These are phyloP conservation scores for Colletotrichum melonis DNA, from an alignment of 2,329 filamentous ascomycete species.

Conservation along the genomic window DNA sequence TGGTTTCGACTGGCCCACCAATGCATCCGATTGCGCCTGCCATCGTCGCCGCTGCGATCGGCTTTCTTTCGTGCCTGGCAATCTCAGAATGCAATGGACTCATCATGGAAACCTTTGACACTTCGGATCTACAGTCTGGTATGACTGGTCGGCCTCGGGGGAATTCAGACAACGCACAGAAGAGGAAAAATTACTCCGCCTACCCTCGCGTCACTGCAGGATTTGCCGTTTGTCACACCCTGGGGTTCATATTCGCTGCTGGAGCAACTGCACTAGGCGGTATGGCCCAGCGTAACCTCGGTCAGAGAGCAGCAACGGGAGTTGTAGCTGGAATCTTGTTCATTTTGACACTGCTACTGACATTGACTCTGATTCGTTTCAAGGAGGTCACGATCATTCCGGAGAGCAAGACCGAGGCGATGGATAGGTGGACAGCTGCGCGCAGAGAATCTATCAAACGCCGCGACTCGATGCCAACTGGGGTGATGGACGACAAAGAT, in stretches of 20 bases:
- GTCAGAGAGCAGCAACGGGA: constrained; percentile 75
- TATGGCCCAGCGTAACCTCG: constrained; percentile 72
- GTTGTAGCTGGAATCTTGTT: constrained; percentile 76
- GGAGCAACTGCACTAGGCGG: constrained; percentile 76
- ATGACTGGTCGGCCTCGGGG: constrained; percentile 69
- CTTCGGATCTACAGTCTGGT: constrained; percentile 80
- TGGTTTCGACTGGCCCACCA: constrained; percentile 72
- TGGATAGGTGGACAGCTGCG: constrained; percentile 62
- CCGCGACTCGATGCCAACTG: constrained; percentile 52
- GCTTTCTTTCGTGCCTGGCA: constrained; percentile 78
- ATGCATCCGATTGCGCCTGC: constrained; percentile 73
- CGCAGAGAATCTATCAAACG: constrained; percentile 61
- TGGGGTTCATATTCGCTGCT: constrained; percentile 78
- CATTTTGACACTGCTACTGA: constrained; percentile 71
- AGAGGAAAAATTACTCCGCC: constrained; percentile 77
- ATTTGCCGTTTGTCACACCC: constrained; percentile 75
- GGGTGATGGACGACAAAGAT: constrained; percentile 40
- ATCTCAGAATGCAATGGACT: constrained; percentile 81
- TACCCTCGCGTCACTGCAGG: constrained; percentile 80
- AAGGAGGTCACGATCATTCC: constrained; percentile 77
- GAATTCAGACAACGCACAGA: constrained; percentile 50
- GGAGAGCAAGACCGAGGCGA: constrained; percentile 64
- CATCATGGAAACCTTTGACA: constrained; percentile 85
- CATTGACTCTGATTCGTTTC: constrained; percentile 72
- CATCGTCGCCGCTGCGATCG: constrained; percentile 73